Base-by-base conservation (phyloP, 768 basidiomycete genomes). In the Mycena polygramma region DNA sequence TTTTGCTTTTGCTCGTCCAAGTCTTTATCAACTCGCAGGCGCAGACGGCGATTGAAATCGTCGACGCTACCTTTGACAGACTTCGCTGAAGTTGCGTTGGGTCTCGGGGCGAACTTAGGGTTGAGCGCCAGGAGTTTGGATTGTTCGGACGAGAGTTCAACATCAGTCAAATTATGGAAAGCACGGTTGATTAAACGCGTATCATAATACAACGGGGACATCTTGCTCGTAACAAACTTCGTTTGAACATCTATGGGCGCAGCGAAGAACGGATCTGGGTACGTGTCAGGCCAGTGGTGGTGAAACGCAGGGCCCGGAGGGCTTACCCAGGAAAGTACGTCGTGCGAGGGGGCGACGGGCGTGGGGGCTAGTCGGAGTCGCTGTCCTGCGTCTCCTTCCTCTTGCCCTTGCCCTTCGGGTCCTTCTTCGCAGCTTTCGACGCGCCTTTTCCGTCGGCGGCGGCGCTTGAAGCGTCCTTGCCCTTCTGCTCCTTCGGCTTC, bases 101-200 rank as follows among this genome's bases (percentile, higher is more conserved):
- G 52, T 11, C 26, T 26, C 13, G 52, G 52, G 26, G 15, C 26
- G 15, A 53, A 53, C 17, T 53, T 53, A 7, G 52, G 26, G 26
- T 53, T 53, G 26, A 53, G 52, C 7, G 52, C 52, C 26, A 53
- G 52, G 4, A 53, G 7, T 17, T 53, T 53, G 13, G 24, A 0
- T 30, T 53, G 52, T 35, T 53, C 52, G 0, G 24, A 9, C 1
- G 24, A 30, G 3, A 53, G 26, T 17, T 30, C 26, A 15, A 53
- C 26, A 14, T 53, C 26, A 6, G 52, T 2, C 52, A 53, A 4
- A 11, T 73, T 73, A 57, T 73, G 68, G 45, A 73, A 64, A 0
- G 63, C 48, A n/a, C 71, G 63, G 45, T 73, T 73, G 5, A 63
- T 69, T 19, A 73, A 53, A 7, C 63, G 68, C n/a, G 71, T 73